Base-by-base conservation (phyloP, 352 stramenopile genomes). In the Pythium sukuiense region DNA sequence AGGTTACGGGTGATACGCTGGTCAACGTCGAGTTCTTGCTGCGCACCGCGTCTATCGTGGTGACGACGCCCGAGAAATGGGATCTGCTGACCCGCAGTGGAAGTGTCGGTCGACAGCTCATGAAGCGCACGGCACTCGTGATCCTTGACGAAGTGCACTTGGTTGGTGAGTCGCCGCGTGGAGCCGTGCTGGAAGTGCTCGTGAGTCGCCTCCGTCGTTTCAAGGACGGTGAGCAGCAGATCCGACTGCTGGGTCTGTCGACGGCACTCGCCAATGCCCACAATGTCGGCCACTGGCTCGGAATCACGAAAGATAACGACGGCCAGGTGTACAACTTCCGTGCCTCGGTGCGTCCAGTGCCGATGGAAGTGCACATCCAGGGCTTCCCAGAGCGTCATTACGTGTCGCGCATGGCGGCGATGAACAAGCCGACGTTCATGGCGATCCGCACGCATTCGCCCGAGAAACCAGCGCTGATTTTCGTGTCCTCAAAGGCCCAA, bases 391-490 rank as follows among this genome's bases (percentile, higher is more conserved):
- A 98, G 33, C 94, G 97, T 37, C 96, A 99, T 59, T 99, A 99
- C 56, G 98, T 97, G 59, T 90, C 96, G 20, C 82, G 97, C 16
- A 99, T 99, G 98, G 94, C 96, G 4, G 99, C 96, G 9, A 99
- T 99, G 98, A 99, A 99, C 79, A 99, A 99, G 56, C 98, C 98
- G 6, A 98, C 94, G 6, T 99, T 98, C 68, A 93, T 97, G 61
- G 95, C 97, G 24, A 99, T 99, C 59, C 95, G 97, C 70, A 80
- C 98, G 46, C 90, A 99, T 67, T 97, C 95, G 41, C 87, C 90
- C 0, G 89, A 83, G 9, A 97, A 99, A 63, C 97, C 97, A 0
- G 85, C 88, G 37, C 83, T 99, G 0, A 96, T 99, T 54, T 99
- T 99, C 77, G 98, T 99, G 58, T 97, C 97, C n/a, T 99, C 96